Conservation (phyloP, 108 stramenopile species). For the Craspedostauros australis region DNA sequence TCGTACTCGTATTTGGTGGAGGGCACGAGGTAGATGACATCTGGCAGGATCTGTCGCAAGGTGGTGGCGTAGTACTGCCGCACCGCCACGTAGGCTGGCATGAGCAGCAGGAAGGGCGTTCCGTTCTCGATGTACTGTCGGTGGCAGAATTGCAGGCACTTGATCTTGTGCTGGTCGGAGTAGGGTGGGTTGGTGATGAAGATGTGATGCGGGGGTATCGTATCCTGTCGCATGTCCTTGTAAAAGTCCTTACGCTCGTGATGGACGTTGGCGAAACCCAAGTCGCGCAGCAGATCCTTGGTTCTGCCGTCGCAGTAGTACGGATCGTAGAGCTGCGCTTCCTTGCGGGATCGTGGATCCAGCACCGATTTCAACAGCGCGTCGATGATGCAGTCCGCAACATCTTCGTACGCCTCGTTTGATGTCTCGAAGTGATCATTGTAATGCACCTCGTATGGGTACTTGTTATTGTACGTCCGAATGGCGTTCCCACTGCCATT, state of each 20-base stretch:
- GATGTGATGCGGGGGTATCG: slow-evolving; percentile 55
- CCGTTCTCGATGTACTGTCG: slow-evolving; percentile 14
- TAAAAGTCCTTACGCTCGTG: slow-evolving; percentile 86
- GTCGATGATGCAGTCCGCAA: slow-evolving; percentile 32
- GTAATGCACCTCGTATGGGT: slow-evolving; percentile 69
- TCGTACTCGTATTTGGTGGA: slow-evolving; percentile 63
- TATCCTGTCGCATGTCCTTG: slow-evolving; percentile 45
- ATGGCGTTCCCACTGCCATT: too few relatives aligned
- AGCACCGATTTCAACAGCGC: too few relatives aligned
- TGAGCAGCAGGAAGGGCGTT: slow-evolving; percentile 71
- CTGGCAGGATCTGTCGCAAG: slow-evolving; percentile 15
- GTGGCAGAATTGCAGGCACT: slow-evolving; percentile 63
- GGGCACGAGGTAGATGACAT: slow-evolving; percentile 61
- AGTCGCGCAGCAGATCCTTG: slow-evolving; percentile 19
- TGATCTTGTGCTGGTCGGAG: slow-evolving; percentile 79
- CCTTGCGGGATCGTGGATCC: too few relatives aligned
- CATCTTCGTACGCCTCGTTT: slow-evolving; percentile 44
- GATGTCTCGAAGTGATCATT: slow-evolving; percentile 87
- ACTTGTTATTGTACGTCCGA: too few relatives aligned
- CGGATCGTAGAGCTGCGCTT: slow-evolving; percentile 63
- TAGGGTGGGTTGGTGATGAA: slow-evolving; percentile 93
- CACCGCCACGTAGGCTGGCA: slow-evolving; percentile 84
- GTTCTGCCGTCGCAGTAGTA: slow-evolving; percentile 76
- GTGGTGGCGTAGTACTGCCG: slow-evolving; percentile 56
- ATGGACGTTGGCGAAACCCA: slow-evolving; percentile 46